These are phyloP conservation scores for Ustilago hordei DNA, from an alignment of 1,284 basidiomycete species.

Conservation along the genomic window DNA sequence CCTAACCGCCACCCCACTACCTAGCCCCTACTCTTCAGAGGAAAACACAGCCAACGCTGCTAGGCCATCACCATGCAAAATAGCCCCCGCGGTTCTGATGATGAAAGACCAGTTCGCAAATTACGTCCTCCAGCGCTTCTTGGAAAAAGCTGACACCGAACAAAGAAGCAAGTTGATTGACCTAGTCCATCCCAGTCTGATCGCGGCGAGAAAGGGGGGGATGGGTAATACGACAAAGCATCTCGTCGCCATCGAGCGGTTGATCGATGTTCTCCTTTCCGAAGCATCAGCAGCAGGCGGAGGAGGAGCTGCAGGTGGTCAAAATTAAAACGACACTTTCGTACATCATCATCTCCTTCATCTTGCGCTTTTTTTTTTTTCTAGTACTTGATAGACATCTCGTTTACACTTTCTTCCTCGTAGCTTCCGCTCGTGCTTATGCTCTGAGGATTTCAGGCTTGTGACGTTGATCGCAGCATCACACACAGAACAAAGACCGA, in stretches of 20 bases:
- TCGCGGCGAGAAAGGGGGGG: not conserved
- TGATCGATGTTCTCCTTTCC: constrained; percentile 39
- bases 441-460: too few species aligned
- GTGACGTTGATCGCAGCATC: too few species aligned
- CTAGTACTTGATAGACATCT: too few species aligned
- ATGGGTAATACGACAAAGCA: constrained; percentile 38
- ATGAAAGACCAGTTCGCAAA: constrained; percentile 91
- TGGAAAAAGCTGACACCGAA: constrained; percentile 57
- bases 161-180: constrained; percentile 45
- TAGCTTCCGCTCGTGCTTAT: too few species aligned
- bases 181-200: constrained; percentile 42
- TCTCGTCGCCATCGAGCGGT: constrained; percentile 53
- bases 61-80: not conserved
- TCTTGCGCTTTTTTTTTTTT: too few species aligned
- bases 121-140: constrained; percentile 68
- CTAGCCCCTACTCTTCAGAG: too few species aligned
- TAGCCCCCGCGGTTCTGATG: constrained; percentile 72
- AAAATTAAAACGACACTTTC: too few species aligned
- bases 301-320: not conserved
- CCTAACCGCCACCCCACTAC: constrained; percentile 69
- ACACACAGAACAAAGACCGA: too few species aligned
- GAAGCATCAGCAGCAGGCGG: not conserved
- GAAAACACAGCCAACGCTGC: too few species aligned
- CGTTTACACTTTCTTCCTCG: too few species aligned
- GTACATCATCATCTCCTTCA: too few species aligned